phyloP scores from a whole-genome alignment of 768 basidiomycete species.

The Tulasnella sp. region DNA sequence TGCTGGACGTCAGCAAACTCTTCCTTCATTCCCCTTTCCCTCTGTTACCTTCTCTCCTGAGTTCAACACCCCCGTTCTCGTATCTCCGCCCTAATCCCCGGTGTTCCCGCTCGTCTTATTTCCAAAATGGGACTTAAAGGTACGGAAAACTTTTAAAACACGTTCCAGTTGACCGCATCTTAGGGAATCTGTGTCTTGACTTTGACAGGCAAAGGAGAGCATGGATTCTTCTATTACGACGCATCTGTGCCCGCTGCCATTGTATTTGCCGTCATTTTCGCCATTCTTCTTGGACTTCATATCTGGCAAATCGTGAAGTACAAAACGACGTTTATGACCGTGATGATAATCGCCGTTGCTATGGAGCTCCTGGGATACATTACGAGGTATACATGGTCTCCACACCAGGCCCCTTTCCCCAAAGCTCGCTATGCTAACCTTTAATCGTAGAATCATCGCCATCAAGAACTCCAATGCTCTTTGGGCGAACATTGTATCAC shows the following conservation, averaged over 20 bases:
- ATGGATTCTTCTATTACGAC: slow-evolving; percentile 26
- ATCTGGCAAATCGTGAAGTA: not conserved
- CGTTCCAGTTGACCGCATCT: not conserved
- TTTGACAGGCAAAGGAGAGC: not conserved
- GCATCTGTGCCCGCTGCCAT: slow-evolving; percentile 8
- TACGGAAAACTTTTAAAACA: not conserved
- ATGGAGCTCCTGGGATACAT: slow-evolving; percentile 25
- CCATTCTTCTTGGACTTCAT: not conserved
- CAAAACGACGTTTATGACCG: slow-evolving; percentile 23
- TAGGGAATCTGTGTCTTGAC: not conserved
- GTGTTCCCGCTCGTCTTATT: not conserved
- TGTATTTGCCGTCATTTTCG: slow-evolving; percentile 20
- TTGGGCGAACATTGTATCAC: slow-evolving; percentile 18
- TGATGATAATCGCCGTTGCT: not conserved
- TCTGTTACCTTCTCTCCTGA: not conserved
- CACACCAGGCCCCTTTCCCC: not conserved
- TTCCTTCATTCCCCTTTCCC: not conserved
- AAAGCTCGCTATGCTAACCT: not conserved
- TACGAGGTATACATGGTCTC: not conserved
- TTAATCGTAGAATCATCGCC: not conserved
- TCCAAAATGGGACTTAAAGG: not conserved
- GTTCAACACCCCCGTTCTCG: not conserved
- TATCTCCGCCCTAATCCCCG: not conserved
- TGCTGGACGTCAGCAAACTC: not conserved
- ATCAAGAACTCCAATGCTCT: slow-evolving; percentile 7